Evolutionary conservation across 208 protist genomes (phyloP).

Genomic region (Trichomonas vaginalis): DNA sequence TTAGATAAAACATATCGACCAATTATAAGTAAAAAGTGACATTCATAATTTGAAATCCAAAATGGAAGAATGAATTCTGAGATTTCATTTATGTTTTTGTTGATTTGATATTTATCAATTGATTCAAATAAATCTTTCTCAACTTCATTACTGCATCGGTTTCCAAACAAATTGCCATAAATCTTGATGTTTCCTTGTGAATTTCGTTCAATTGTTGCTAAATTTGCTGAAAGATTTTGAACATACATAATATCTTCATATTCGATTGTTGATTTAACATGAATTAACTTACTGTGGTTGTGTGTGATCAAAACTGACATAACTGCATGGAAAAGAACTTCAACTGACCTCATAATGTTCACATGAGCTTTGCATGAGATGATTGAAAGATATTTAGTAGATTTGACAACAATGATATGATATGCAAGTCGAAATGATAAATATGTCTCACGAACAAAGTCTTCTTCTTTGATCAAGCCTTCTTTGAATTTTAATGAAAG

Average conservation of each 20-base stretch:
- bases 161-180: not conserved
- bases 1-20: not conserved
- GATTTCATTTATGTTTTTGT: too few relatives aligned
- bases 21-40: not conserved
- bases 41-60: not conserved
- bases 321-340: not conserved
- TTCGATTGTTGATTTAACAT: not conserved
- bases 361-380: not conserved
- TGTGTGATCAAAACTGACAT: not conserved
- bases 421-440: not conserved
- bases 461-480: not conserved
- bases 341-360: not conserved
- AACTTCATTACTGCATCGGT: not conserved
- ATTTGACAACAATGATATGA: not conserved
- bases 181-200: not conserved
- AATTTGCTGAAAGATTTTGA: not conserved
- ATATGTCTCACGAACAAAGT: not conserved
- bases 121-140: not conserved
- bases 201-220: not conserved
- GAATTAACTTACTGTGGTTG: not conserved
- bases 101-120: too few relatives aligned
- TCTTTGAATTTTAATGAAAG: not conserved
- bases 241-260: not conserved
- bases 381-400: not conserved
- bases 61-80: not conserved